Conservation (phyloP, 2,329 filamentous ascomycete genomes). For the Venturia aucupariae region DNA sequence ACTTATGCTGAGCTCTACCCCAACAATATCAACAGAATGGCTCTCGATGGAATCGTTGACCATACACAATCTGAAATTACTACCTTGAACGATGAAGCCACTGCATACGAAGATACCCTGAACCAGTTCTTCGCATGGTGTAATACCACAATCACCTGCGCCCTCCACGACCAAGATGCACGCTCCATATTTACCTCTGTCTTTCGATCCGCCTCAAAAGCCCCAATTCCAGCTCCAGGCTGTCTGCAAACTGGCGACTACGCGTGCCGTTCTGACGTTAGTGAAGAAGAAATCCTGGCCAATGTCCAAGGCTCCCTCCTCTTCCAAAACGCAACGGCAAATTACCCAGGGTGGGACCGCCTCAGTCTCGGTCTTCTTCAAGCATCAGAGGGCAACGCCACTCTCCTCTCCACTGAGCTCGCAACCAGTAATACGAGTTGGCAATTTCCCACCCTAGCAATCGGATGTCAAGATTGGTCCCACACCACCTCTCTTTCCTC, state of each 20-base stretch:
- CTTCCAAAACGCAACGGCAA: slow-evolving; percentile 12
- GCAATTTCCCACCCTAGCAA: slow-evolving; percentile 25
- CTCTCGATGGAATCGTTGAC: slow-evolving; percentile 37
- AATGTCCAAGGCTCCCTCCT: slow-evolving; percentile 26
- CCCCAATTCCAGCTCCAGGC: slow-evolving; percentile 29
- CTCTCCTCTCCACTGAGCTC: slow-evolving; percentile 24
- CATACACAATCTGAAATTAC: slow-evolving; percentile 30
- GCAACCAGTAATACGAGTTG: slow-evolving; percentile 20
- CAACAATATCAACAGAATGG: slow-evolving; percentile 32
- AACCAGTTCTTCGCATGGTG: slow-evolving; percentile 33
- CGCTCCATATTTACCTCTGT: slow-evolving; percentile 21
- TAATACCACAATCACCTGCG: slow-evolving; percentile 22
- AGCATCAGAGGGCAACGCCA: slow-evolving; percentile 30
- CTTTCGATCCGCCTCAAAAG: slow-evolving; percentile 22
- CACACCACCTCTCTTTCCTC: slow-evolving; percentile 19
- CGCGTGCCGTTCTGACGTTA: slow-evolving; percentile 21
- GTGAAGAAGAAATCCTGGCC: slow-evolving; percentile 27
- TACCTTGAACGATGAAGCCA: slow-evolving; percentile 28
- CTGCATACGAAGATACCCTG: slow-evolving; percentile 29
- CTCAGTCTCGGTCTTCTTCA: slow-evolving; percentile 21
- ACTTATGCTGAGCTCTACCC: slow-evolving; percentile 39
- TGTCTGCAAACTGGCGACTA: slow-evolving; percentile 21
- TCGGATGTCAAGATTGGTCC: slow-evolving; percentile 33
- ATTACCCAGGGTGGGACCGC: slow-evolving; percentile 16
- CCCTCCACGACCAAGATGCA: slow-evolving; percentile 24